phyloP scores from a whole-genome alignment of 257 asterid species.

The Catharanthus roseus region DNA sequence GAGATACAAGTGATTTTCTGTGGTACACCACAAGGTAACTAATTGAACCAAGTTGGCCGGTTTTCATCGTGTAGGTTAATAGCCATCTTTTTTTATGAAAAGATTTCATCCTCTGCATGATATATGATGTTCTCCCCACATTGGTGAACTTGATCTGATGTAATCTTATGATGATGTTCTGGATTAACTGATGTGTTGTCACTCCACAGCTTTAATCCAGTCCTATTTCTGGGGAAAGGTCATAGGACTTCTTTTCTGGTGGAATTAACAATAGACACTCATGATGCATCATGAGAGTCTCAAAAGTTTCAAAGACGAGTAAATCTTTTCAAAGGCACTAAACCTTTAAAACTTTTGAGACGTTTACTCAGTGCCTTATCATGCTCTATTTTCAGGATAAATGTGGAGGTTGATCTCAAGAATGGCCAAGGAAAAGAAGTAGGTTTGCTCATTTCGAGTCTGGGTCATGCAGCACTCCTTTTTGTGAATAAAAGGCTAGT shows the following conservation, averaged over 20 bases:
- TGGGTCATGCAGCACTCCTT: conserved; percentile 81
- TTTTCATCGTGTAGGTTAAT: not conserved
- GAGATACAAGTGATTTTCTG: conserved; percentile 64
- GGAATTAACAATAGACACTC: not conserved
- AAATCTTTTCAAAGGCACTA: no score
- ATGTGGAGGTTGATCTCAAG: conserved; percentile 27
- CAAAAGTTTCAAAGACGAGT: not conserved
- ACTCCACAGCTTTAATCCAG: no score
- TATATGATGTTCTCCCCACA: not conserved
- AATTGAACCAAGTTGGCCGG: not conserved
- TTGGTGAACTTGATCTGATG: not conserved
- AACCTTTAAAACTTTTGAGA: not conserved
- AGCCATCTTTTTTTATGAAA: not conserved
- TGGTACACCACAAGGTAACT: conserved; percentile 70
- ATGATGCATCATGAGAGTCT: not conserved
- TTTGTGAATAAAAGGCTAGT: conserved; percentile 55
- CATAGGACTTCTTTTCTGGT: not conserved
- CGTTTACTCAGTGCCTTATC: not conserved
- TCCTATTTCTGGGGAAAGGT: no score
- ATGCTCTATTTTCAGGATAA: conserved; percentile 41
- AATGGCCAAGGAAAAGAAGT: conserved; percentile 34
- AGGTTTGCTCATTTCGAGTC: conserved; percentile 42
- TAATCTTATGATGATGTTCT: not conserved
- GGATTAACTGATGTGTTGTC: conserved; percentile 1
- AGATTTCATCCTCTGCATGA: not conserved